phyloP scores from a whole-genome alignment of 179 eudicot genomes.

The Silene noctiflora region DNA sequence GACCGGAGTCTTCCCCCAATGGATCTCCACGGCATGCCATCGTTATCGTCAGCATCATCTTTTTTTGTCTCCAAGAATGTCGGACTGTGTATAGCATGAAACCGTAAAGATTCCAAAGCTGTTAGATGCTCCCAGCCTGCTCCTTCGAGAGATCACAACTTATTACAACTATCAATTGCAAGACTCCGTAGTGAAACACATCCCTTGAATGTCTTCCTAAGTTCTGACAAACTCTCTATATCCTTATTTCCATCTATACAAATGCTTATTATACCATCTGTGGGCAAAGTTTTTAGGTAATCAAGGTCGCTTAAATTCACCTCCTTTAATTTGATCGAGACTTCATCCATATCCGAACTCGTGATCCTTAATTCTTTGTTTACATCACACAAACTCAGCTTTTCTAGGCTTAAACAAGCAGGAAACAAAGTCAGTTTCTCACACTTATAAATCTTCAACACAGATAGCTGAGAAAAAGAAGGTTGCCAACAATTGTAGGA shows the following conservation, averaged over 20 bases:
- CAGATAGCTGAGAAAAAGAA: background rate
- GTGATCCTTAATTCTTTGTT: background rate
- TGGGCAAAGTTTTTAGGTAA: background rate
- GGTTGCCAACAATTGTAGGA: too few relatives aligned
- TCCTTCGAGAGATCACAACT: background rate
- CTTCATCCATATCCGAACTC: background rate
- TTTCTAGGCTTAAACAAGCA: background rate
- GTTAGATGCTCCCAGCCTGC: slow-evolving; percentile 21
- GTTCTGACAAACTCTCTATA: background rate
- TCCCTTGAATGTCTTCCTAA: background rate
- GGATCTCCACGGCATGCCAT: slow-evolving; percentile 13
- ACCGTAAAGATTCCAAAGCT: background rate
- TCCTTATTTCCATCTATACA: background rate
- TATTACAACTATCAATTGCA: background rate
- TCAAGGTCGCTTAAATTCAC: background rate
- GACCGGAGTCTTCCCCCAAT: background rate
- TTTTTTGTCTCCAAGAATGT: background rate
- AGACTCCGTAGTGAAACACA: background rate
- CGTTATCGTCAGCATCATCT: background rate
- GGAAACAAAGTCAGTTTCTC: background rate
- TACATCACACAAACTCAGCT: background rate
- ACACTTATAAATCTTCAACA: background rate
- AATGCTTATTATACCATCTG: background rate
- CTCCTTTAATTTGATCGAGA: background rate
- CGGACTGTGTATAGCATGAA: background rate